Evolutionary conservation across 306 rosid species (phyloP), one percentile per base, ranked within the genome.

Genomic region (Malus domestica): DNA sequence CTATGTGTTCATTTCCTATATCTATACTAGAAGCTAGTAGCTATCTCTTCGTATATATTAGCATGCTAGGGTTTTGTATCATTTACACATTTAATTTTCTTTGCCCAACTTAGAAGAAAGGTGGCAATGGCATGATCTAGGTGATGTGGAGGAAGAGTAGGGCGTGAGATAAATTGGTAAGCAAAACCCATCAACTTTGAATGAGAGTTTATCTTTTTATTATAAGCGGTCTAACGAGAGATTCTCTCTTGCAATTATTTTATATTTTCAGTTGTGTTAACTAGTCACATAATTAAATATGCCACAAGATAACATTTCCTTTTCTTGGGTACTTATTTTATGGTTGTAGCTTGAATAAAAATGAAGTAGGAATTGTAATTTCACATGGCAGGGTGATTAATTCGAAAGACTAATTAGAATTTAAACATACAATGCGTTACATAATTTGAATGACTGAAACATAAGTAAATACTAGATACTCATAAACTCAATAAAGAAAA

Each of bases 71-170:
- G 10, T 49, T 49, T 15, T 18, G 55, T 49, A 49, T 5, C 55
- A 49, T 49, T 49, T 5, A 49, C 8, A 49, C 55, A 49, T 49
- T 49, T 7, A 7, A 38, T 38, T 15, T 15, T 49, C 3, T 51
- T 51, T 54, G 27, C 27, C 20, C 25, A 62, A n/a, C 6, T 68
- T 32, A 10, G 60, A 33, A 68, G 22, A 18, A 52, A 59, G 70
- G 59, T 33, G 71, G 78, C 74, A 57, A 60, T 18, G 42, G 42
- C 42, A 16, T 51, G 70, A 81, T 32, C 77, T 76, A 70, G 74
- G 70, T 40, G 20, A 66, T 55, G 74, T 16, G 66, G 46, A 73
- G 68, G 67, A 73, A n/a, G 51, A 22, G 57, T 23, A 33, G 76
- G 40, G 65, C 35, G 27, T 55, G 74, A 74, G 78, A 29, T 67